phyloP scores from a whole-genome alignment of 164 flowering plant genomes.

The Amborella trichopoda region DNA sequence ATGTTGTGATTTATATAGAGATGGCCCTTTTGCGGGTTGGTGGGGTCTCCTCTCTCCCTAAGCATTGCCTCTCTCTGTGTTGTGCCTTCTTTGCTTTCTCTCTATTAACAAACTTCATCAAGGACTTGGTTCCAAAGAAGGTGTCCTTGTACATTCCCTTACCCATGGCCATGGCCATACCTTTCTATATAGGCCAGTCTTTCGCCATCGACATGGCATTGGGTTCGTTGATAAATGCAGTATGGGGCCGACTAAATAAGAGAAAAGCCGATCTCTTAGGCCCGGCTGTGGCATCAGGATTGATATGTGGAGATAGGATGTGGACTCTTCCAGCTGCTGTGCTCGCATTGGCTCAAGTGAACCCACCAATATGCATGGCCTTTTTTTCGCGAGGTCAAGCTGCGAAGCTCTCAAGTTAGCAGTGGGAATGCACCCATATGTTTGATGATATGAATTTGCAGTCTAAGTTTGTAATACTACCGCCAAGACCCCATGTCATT shows the following conservation, averaged over 20 bases:
- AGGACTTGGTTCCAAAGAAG: slow-evolving; percentile 4
- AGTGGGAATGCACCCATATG: too few species aligned
- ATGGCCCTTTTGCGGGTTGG: slow-evolving; percentile 21
- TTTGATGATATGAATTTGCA: too few species aligned
- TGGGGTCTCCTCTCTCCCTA: slow-evolving; percentile 21
- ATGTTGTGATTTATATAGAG: slow-evolving; percentile 16
- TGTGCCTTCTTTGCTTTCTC: slow-evolving; percentile 9
- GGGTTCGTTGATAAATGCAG: slow-evolving; percentile 16
- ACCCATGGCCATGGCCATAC: slow-evolving; percentile 31
- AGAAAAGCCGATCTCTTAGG: slow-evolving; percentile 10
- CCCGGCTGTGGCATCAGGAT: slow-evolving; percentile 22
- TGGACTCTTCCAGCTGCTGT: slow-evolving; percentile 12
- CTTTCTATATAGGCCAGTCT: slow-evolving; percentile 20
- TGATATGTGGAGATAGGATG: slow-evolving; percentile 23
- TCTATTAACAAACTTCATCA: slow-evolving; percentile 3
- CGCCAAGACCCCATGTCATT: too few species aligned
- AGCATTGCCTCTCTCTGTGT: slow-evolving; percentile 15
- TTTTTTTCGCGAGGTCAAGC: too few species aligned
- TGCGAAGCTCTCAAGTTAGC: too few species aligned
- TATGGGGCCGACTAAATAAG: slow-evolving; percentile 17
- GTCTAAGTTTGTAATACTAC: too few species aligned
- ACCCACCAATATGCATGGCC: too few species aligned
- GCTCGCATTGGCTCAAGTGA: too few species aligned
- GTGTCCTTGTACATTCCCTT: slow-evolving; percentile 11
- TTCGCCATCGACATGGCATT: slow-evolving; percentile 26